Base-by-base conservation (phyloP, 768 basidiomycete genomes). In the Boletus edulis region DNA sequence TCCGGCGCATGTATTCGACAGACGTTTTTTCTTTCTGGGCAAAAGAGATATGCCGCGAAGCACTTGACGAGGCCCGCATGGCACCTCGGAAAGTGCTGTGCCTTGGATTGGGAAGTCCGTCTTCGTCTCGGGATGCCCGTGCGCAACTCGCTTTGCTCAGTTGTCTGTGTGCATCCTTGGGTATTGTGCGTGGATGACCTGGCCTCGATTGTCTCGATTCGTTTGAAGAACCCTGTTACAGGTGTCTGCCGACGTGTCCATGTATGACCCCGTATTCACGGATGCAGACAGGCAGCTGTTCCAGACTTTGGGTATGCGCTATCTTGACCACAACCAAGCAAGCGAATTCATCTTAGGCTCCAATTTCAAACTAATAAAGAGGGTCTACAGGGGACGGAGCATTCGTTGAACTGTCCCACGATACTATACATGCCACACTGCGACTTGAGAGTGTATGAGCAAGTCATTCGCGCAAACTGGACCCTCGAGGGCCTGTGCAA, bases 401-500 rank as follows among this genome's bases (percentile, higher is more conserved):
- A 77, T 53, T 51, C 55, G 15, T 35, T 73, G 45, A 57, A 60
- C 27, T 48, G 59, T 52, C 82, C 84, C 58, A 88, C 86, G 45
- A 74, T 91, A 51, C 73, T 85, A 51, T 89, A 82, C 72, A 89
- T 90, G 87, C 89, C 87, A 20, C 89, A 91, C 68, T 90, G 89
- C 66, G 86, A 88, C 63, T 64, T 86, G 68, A 78, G 77, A 56
- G 75, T 91, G 27, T 88, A 90, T 67, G 87, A 91, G 65, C 76
- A 72, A 59, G 63, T 89, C 43, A 69, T 91, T 52, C 76, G 77
- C 54, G 76, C 77, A 13, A 89, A 89, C 65, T 87, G 85, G 84
- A 70, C 74, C 44, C 64, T 55, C 29, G 73, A 74, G 29, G 70
- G 71, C 20, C 68, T 89, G 49, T 64, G 73, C 53, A 74, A 72